Conservation (phyloP, 2,329 filamentous ascomycete species). For the Epichloe elymi region DNA sequence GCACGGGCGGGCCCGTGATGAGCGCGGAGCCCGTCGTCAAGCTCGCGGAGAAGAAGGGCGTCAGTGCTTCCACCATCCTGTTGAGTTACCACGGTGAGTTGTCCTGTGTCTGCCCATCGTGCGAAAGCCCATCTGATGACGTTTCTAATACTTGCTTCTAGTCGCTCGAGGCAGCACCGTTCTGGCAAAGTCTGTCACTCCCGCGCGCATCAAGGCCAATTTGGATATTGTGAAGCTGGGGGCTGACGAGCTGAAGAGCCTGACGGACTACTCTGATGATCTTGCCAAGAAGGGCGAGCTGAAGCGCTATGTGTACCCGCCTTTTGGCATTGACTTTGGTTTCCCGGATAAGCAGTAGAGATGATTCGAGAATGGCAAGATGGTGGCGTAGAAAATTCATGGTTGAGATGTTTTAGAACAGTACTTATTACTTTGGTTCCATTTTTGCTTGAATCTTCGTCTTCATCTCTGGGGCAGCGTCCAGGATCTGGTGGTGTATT, state of each 20-base stretch:
- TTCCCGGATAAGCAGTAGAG: conserved; percentile 51
- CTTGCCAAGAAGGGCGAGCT: conserved; percentile 37
- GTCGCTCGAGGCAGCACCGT: conserved; percentile 58
- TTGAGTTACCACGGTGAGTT: conserved; percentile 59
- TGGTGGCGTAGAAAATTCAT: not conserved
- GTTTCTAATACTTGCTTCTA: conserved; percentile 15
- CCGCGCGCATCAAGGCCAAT: conserved; percentile 57
- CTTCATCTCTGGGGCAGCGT: no score
- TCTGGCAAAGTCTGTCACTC: conserved; percentile 59
- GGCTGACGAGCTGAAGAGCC: conserved; percentile 45
- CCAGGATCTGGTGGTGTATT: not conserved
- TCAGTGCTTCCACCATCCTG: conserved; percentile 48
- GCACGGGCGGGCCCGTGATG: conserved; percentile 51
- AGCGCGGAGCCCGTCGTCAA: conserved; percentile 48
- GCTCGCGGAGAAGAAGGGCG: conserved; percentile 50
- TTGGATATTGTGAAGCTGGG: conserved; percentile 53
- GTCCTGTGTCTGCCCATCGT: no score
- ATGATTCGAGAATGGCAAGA: not conserved
- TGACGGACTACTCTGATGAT: conserved; percentile 40
- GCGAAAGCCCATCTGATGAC: no score
- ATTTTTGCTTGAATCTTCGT: no score
- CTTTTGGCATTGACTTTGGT: conserved; percentile 55
- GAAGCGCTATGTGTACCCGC: conserved; percentile 53
- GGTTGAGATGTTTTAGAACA: not conserved
- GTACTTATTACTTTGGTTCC: no score